Evolutionary conservation across 345 rosid species (phyloP).

Genomic region (Anastatica hierochuntica): DNA sequence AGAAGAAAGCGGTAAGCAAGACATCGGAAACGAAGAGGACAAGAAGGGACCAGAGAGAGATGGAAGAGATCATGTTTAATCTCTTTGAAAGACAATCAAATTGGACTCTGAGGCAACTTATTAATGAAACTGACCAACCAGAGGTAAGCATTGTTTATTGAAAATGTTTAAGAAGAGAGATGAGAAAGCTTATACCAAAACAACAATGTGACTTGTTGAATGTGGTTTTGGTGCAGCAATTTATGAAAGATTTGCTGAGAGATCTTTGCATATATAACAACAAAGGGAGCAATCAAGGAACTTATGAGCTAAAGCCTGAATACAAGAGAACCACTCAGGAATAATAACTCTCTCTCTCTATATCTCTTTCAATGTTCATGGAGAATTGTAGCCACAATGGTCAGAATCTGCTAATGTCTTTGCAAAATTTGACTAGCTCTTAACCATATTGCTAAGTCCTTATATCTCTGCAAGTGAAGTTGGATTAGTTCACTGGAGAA

Average conservation of each 20-base stretch:
- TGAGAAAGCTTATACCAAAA: no score
- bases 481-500: no score
- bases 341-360: constrained; percentile 1
- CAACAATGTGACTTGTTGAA: not conserved
- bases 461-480: no score
- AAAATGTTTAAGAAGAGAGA: no score
- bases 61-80: constrained; percentile 81
- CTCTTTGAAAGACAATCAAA: constrained; percentile 84
- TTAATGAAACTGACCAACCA: constrained; percentile 89
- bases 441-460: no score
- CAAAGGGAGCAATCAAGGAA: constrained; percentile 79
- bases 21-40: constrained; percentile 62
- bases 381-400: no score
- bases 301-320: constrained; percentile 89
- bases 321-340: constrained; percentile 53
- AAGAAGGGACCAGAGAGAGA: constrained; percentile 84
- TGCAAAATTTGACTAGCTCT: no score
- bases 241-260: constrained; percentile 68
- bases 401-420: no score
- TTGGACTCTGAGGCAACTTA: constrained; percentile 67
- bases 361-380: no score
- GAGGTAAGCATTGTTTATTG: constrained; percentile 69
- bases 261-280: constrained; percentile 85
- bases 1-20: constrained; percentile 55
- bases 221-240: constrained; percentile 46